These are phyloP conservation scores for Colletotrichum tropicicola DNA, from an alignment of 2,329 filamentous ascomycete species.

Conservation along the genomic window DNA sequence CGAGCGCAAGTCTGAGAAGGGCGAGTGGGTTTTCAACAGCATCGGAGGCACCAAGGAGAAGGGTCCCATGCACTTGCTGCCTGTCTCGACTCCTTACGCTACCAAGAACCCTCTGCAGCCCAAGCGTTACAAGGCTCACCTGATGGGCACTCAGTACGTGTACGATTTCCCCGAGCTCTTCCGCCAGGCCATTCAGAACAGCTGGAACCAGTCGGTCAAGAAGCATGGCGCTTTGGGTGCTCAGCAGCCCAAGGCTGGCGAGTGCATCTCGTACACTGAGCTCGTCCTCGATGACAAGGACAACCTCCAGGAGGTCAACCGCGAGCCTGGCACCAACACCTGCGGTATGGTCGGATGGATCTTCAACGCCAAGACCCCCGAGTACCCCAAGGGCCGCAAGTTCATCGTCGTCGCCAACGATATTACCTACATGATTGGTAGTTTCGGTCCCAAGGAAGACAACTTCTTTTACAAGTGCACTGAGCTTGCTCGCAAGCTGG, in stretches of 20 bases:
- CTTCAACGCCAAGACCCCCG: constrained; percentile 91
- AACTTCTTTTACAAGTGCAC: constrained; percentile 99
- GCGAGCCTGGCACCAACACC: constrained; percentile 93
- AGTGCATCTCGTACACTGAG: constrained; percentile 94
- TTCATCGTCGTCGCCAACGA: constrained; percentile 99
- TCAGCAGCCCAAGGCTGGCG: constrained; percentile 84
- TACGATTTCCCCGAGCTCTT: constrained; percentile 99
- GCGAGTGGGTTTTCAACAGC: constrained; percentile 98
- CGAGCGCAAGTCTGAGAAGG: constrained; percentile 97
- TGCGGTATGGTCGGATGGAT: constrained; percentile 99
- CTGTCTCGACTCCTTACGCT: constrained; percentile 91
- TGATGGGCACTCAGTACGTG: constrained; percentile 99
- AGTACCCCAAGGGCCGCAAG: constrained; percentile 90
- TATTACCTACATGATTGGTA: constrained; percentile 99
- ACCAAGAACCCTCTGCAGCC: constrained; percentile 99
- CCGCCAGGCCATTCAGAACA: constrained; percentile 96
- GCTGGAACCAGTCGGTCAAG: constrained; percentile 81
- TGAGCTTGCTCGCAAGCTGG: constrained; percentile 90
- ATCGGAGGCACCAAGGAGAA: constrained; percentile 96
- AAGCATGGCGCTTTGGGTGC: constrained; percentile 78
- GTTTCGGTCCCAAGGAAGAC: constrained; percentile 95
- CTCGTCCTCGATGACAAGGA: constrained; percentile 95
- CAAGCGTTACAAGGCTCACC: constrained; percentile 98
- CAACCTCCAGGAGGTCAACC: constrained; percentile 90
- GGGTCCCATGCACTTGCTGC: constrained; percentile 91